phyloP scores from a whole-genome alignment of 768 basidiomycete genomes.

The Cystobasidiopsis lactophilus region DNA sequence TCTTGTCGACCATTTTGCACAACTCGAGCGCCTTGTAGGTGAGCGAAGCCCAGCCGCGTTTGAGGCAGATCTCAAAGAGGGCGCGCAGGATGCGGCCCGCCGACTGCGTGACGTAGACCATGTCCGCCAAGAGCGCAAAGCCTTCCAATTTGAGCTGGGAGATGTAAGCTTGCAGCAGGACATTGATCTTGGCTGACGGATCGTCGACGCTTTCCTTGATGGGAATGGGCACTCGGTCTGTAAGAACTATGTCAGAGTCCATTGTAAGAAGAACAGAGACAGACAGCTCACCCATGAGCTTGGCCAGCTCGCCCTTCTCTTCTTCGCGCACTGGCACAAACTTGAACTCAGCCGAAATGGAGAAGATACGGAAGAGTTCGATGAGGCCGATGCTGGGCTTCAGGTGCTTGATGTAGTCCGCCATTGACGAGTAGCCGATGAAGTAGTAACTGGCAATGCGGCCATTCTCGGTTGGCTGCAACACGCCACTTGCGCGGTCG shows the following conservation, averaged over 20 bases:
- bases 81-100: slow-evolving; percentile 89
- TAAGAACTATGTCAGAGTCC: slow-evolving; percentile 41
- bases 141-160: slow-evolving; percentile 83
- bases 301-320: slow-evolving; percentile 14
- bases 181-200: slow-evolving; percentile 90
- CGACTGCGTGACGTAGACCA: slow-evolving; percentile 81
- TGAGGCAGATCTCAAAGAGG: slow-evolving; percentile 91
- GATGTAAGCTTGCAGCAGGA: slow-evolving; percentile 80
- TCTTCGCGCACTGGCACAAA: slow-evolving; percentile 59
- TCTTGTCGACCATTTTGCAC: slow-evolving; percentile 40
- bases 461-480: slow-evolving; percentile 82
- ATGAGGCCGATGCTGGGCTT: slow-evolving; percentile 55
- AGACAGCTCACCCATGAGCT: background rate
- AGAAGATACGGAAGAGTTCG: slow-evolving; percentile 88
- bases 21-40: slow-evolving; percentile 75
- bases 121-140: slow-evolving; percentile 32
- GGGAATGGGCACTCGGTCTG: slow-evolving; percentile 89
- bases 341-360: slow-evolving; percentile 87
- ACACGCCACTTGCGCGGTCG: slow-evolving; percentile 61
- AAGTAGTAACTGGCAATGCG: slow-evolving; percentile 90
- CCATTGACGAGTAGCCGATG: slow-evolving; percentile 86
- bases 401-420: slow-evolving; percentile 83
- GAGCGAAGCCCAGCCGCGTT: slow-evolving; percentile 91
- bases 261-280: slow-evolving; percentile 3
- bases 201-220: slow-evolving; percentile 94